Evolutionary conservation across 345 rosid species (phyloP), one percentile per base, ranked within the genome.

Genomic region (Reutealis trisperma): DNA sequence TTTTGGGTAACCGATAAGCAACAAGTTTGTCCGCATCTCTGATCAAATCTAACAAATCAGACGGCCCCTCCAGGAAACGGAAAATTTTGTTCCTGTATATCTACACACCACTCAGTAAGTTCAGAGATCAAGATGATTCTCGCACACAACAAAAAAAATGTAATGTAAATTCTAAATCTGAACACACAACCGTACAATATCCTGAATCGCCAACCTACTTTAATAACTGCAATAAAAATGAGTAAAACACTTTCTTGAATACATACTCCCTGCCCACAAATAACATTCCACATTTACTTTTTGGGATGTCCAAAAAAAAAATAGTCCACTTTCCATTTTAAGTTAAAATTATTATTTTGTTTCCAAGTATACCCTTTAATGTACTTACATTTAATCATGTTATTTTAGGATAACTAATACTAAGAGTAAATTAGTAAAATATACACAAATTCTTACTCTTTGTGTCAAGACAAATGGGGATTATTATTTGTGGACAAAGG

Each of bases 11-110:
- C 41, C 77, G 73, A 32, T 80, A 80, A 7, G 80, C 83, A 65
- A 75, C 80, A 77, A 80, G 83, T 15, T 37, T 72, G 55, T 80
- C 74, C 8, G 65, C 74, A 62, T 80, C 83, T 72, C 83, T 76
- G 63, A 80, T 76, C 77, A 72, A 67, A 61, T 57, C 80, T 55
- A 76, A 13, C 12, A 74, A 66, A 57, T 67, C 77, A 71, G 76
- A 71, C 45, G 80, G 70, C 14, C 58, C 83, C 41, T 51, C 73
- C 44, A 80, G 55, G 67, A 52, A 21, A 64, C 44, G 74, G 22
- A 71, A 34, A 66, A 72, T 49, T 65, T 44, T 76, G n/a, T 80
- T 76, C 74, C 10, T 80, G 76, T 71, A 76, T 67, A 80, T 72
- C 83, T 80, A 62, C 79, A 72, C 12, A 25, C 10, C 52, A 67